These are phyloP conservation scores for Spergularia marina DNA, from an alignment of 148 eudicot genomes.

Conservation along the genomic window DNA sequence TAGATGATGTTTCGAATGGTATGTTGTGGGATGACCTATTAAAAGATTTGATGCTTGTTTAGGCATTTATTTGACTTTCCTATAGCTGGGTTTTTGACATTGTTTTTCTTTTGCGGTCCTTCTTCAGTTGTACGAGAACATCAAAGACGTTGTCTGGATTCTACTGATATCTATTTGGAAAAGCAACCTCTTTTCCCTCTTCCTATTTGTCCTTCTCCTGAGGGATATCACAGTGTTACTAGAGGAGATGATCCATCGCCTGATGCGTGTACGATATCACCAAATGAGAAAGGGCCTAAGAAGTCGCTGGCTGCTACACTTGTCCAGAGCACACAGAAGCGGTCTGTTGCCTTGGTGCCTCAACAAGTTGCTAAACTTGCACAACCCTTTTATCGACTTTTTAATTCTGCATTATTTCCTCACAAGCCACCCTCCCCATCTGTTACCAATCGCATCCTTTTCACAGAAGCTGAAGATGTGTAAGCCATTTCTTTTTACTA, in stretches of 20 bases:
- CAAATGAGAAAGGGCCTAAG: constrained; percentile 47
- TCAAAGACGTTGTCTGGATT: constrained; percentile 49
- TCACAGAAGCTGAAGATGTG: constrained; percentile 95
- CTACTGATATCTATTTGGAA: constrained; percentile 34
- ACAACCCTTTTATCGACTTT: constrained; percentile 62
- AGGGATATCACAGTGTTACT: constrained; percentile 37
- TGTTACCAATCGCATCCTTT: constrained; percentile 77
- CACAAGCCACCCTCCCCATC: constrained; percentile 76
- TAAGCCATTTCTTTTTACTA: constrained; percentile 38
- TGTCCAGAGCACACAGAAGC: constrained; percentile 76
- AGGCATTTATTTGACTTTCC: constrained; percentile 2
- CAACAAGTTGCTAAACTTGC: constrained; percentile 66
- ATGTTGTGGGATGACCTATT: constrained; percentile 27
- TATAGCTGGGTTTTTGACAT: constrained; percentile 7
- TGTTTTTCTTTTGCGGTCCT: constrained; percentile 8
- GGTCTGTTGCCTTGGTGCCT: constrained; percentile 83
- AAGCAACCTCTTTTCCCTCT: constrained; percentile 73
- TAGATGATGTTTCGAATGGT: constrained; percentile 84
- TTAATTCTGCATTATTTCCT: constrained; percentile 80
- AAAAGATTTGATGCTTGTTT: constrained; percentile 11
- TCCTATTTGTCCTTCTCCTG: constrained; percentile 35
- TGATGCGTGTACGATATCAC: constrained; percentile 26
- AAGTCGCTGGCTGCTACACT: constrained; percentile 81
- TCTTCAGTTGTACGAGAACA: constrained; percentile 62
- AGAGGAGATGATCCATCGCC: constrained; percentile 30